These are phyloP conservation scores for Saccharomycopsis lassenensis DNA, from an alignment of 805 yeast genomes.

Conservation along the genomic window DNA sequence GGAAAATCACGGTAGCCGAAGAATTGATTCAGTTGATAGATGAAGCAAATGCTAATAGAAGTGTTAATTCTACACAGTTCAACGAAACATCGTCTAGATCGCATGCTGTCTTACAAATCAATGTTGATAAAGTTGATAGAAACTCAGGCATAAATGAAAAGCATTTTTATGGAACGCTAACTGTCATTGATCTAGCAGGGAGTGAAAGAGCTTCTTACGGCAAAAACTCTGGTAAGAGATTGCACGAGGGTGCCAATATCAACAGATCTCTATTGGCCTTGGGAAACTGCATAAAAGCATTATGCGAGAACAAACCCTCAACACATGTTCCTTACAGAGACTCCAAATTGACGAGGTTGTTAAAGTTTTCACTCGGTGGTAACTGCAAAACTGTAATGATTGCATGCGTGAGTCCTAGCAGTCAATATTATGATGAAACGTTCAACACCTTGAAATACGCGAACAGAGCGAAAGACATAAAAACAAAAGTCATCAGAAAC, in stretches of 20 bases:
- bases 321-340: conserved; percentile 86
- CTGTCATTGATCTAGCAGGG: conserved; percentile 89
- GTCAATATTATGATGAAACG: conserved; percentile 86
- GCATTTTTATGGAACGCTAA: conserved; percentile 67
- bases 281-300: conserved; percentile 89
- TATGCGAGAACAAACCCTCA: conserved; percentile 58
- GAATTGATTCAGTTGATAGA: conserved; percentile 73
- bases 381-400: conserved; percentile 94
- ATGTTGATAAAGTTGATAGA: conserved; percentile 48
- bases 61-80: conserved; percentile 83
- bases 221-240: conserved; percentile 66
- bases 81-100: conserved; percentile 86
- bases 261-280: conserved; percentile 79
- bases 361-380: conserved; percentile 87
- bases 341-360: conserved; percentile 75
- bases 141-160: conserved; percentile 55
- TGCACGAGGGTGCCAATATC: conserved; percentile 89
- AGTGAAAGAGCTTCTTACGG: conserved; percentile 92
- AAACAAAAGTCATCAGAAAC: conserved; percentile 67
- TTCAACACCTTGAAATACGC: conserved; percentile 86
- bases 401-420: conserved; percentile 84
- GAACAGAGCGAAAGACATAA: conserved; percentile 81
- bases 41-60: conserved; percentile 63
- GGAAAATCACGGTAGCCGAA: conserved; percentile 48
- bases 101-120: conserved; percentile 84